Evolutionary conservation across 345 rosid species (phyloP).

Genomic region (Lepidium aucheri): DNA sequence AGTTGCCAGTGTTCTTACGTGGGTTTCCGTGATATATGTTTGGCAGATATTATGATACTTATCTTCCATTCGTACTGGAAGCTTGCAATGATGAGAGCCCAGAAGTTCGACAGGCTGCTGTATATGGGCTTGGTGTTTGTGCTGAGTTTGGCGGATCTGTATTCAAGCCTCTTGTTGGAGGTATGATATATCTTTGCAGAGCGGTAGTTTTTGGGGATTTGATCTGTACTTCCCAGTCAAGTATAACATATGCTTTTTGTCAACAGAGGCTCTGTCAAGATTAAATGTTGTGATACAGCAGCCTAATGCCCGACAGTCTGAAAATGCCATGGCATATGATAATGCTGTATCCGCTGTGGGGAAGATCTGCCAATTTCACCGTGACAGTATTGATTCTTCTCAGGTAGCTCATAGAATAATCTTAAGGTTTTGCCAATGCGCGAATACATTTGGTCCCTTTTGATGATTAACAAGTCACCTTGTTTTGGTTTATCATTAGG

Average conservation of each 20-base stretch:
- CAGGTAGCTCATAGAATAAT: conserved; percentile 44
- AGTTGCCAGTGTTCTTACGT: conserved; percentile 7
- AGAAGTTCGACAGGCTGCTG: conserved; percentile 99
- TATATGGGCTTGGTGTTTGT: conserved; percentile 99
- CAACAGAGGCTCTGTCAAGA: conserved; percentile 93
- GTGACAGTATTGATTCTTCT: conserved; percentile 76
- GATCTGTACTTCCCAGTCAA: not conserved
- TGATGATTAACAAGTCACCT: not conserved
- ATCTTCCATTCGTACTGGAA: conserved; percentile 94
- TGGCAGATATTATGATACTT: conserved; percentile 86
- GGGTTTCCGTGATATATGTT: conserved; percentile 10
- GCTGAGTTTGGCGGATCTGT: conserved; percentile 93
- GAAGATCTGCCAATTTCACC: conserved; percentile 88
- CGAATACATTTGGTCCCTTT: not conserved
- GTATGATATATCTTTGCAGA: conserved; percentile 28
- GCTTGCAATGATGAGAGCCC: conserved; percentile 93
- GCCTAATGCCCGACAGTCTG: conserved; percentile 75
- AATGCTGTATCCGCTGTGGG: conserved; percentile 99
- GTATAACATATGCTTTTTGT: conserved; percentile 22
- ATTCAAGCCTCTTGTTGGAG: conserved; percentile 95
- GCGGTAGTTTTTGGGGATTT: not conserved
- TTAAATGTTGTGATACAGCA: conserved; percentile 74
- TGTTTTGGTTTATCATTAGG: conserved; percentile 29
- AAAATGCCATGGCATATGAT: conserved; percentile 94
- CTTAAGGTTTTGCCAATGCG: not conserved